phyloP scores from a whole-genome alignment of 805 yeast genomes.

The Hanseniaspora pseudoguilliermondii region DNA sequence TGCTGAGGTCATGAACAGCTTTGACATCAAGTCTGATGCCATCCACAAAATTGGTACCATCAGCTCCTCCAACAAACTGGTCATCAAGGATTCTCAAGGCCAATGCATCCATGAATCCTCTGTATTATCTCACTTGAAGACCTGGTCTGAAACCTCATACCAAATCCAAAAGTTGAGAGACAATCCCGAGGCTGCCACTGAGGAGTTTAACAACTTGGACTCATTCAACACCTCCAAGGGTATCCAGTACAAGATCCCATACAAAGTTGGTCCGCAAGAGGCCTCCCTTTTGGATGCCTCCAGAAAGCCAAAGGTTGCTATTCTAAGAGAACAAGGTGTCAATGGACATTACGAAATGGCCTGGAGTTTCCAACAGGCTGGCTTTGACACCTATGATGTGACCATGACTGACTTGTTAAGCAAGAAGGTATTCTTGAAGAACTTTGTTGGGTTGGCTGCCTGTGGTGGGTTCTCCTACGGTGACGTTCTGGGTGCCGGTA shows the following conservation, averaged over 20 bases:
- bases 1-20: slow-evolving; percentile 37
- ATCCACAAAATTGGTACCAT: slow-evolving; percentile 55
- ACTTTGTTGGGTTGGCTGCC: slow-evolving; percentile 87
- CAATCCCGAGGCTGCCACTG: slow-evolving; percentile 79
- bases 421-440: slow-evolving; percentile 59
- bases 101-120: slow-evolving; percentile 37
- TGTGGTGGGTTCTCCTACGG: slow-evolving; percentile 99
- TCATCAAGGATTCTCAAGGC: slow-evolving; percentile 24
- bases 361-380: slow-evolving; percentile 88
- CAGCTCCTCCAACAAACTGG: slow-evolving; percentile 25
- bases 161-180: slow-evolving; percentile 85
- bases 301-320: slow-evolving; percentile 79
- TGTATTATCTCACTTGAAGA: slow-evolving; percentile 62
- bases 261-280: slow-evolving; percentile 35
- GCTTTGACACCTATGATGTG: slow-evolving; percentile 85
- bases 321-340: slow-evolving; percentile 95
- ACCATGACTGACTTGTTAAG: slow-evolving; percentile 86
- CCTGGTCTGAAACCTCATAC: slow-evolving; percentile 82
- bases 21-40: slow-evolving; percentile 45
- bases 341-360: slow-evolving; percentile 98
- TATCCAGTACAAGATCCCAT: slow-evolving; percentile 66
- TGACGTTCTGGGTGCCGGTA: slow-evolving; percentile 96
- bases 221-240: slow-evolving; percentile 83
- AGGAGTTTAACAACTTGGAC: slow-evolving; percentile 59
- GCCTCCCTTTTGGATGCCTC: slow-evolving; percentile 19